These are phyloP conservation scores for Lepiota venenata DNA, from an alignment of 768 basidiomycete species.

Conservation along the genomic window DNA sequence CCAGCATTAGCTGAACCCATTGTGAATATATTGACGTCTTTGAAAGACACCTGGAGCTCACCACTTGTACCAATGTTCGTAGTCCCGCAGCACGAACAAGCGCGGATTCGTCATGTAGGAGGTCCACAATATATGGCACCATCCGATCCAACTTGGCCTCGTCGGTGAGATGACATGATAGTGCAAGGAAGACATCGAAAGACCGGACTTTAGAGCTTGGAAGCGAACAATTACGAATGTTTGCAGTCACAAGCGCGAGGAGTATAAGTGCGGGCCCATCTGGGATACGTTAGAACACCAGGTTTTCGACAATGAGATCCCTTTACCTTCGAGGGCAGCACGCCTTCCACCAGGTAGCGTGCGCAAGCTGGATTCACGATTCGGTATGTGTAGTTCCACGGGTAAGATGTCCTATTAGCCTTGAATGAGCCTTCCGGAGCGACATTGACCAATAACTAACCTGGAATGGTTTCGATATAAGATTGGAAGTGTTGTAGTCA, in stretches of 20 bases:
- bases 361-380: conserved; percentile 53
- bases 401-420: conserved; percentile 67
- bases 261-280: conserved; percentile 90
- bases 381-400: conserved; percentile 72
- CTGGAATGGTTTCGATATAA: conserved; percentile 54
- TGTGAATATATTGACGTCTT: background rate
- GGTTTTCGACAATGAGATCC: background rate
- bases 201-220: conserved; percentile 86
- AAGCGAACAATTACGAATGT: conserved; percentile 81
- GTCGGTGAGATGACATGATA: conserved; percentile 81
- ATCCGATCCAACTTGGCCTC: conserved; percentile 94
- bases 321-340: conserved; percentile 61
- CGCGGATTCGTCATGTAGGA: conserved; percentile 83
- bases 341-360: conserved; percentile 43
- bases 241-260: conserved; percentile 82
- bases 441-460: conserved; percentile 27
- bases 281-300: conserved; percentile 22
- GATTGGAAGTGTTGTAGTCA: conserved; percentile 42
- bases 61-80: conserved; percentile 78
- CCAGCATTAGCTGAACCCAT: conserved; percentile 40
- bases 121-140: conserved; percentile 87
- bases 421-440: background rate
- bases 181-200: conserved; percentile 81
- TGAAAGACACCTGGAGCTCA: conserved; percentile 32
- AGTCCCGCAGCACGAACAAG: conserved; percentile 79